Base-by-base conservation (phyloP, 345 rosid genomes). In the Excoecaria agallocha region DNA sequence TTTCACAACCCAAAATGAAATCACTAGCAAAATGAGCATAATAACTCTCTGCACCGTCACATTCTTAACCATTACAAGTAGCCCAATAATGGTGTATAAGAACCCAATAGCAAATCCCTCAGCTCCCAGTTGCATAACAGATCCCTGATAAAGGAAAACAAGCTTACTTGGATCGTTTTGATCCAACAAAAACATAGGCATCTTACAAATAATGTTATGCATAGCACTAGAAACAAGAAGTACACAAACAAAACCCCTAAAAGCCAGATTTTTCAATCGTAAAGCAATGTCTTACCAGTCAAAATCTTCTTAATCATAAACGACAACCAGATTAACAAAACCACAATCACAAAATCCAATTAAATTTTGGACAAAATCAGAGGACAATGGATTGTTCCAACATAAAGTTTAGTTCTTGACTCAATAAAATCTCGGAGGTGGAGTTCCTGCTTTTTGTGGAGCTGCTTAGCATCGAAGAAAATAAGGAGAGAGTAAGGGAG, bases 51-150 rank as follows among this genome's bases (percentile, higher is more conserved):
- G 90, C 3, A 67, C 80, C 5, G 50, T 83, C 64, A 74, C 64
- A 52, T 83, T 91, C 87, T 75, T 85, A 41, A 88, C 92, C 46
- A 74, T 73, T 43, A 89, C 91, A 72, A 91, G 90, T 69, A 93
- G 46, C 39, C 98, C 98, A 24, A 89, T 97, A 24, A 86, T 71
- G 2, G 98, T 91, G 62, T 93, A 93, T 83, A 93, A 79, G 76
- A 86, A 88, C 68, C 98, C 98, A 1, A 93, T 86, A 0, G 93
- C 91, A 3, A 93, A 91, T 15, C 98, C 98, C 73, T 93, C 97
- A 0, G 89, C 94, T 15, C 97, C 97, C 60, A 92, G 84, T 83
- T 92, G 97, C 96, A 90, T 87, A 61, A 96, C 96, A 0, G 96
- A 86, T 30, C 96, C 97, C 77, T 90, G 92, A 80, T 90, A 87